These are phyloP conservation scores for Quercus cerris DNA, from an alignment of 306 rosid species.

Conservation along the genomic window DNA sequence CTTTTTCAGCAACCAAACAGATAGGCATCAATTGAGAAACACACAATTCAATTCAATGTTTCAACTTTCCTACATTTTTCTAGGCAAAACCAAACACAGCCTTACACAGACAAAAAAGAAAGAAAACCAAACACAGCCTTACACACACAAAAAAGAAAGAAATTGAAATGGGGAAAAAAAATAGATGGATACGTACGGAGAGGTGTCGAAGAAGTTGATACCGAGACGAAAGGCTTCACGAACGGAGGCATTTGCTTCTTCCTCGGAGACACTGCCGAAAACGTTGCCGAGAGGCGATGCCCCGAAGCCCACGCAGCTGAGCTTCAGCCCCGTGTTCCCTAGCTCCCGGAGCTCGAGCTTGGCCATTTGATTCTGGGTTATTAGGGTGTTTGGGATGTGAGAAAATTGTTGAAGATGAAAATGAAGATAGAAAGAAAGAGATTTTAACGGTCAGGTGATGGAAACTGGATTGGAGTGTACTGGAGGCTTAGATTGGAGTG, in stretches of 20 bases:
- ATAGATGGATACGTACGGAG: constrained; percentile 51
- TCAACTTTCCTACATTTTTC: neutral
- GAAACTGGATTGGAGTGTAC: too few relatives aligned
- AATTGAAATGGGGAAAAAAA: neutral
- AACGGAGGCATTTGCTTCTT: constrained; percentile 68
- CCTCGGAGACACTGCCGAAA: constrained; percentile 69
- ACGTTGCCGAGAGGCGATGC: constrained; percentile 95
- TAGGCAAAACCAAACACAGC: neutral
- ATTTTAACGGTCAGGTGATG: too few relatives aligned
- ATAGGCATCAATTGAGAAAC: neutral
- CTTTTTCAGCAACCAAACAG: neutral
- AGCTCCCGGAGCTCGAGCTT: constrained; percentile 58
- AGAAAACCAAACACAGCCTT: neutral
- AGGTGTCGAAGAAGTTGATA: constrained; percentile 91
- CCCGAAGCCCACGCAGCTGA: constrained; percentile 82
- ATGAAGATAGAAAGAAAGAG: too few relatives aligned
- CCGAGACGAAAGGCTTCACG: constrained; percentile 72
- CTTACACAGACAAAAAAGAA: neutral
- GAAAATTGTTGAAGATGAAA: neutral
- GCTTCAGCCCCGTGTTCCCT: constrained; percentile 81
- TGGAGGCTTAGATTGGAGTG: too few relatives aligned
- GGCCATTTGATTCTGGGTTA: constrained; percentile 27
- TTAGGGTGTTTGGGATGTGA: neutral
- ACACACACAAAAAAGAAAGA: neutral
- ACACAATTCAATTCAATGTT: neutral